phyloP scores from a whole-genome alignment of 2,329 filamentous ascomycete genomes.

The Cercospora sp. region DNA sequence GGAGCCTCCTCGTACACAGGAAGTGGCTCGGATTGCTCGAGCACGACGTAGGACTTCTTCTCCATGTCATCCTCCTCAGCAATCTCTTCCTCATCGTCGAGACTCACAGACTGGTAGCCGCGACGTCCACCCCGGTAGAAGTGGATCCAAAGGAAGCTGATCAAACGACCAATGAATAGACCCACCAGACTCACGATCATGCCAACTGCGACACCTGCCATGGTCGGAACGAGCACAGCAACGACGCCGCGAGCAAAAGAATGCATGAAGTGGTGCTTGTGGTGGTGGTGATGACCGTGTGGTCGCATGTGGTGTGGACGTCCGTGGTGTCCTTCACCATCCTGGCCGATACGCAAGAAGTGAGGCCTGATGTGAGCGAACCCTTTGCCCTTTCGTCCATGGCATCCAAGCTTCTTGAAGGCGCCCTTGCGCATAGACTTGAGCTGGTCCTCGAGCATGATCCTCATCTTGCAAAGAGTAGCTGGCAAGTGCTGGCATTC shows the following conservation, averaged over 20 bases:
- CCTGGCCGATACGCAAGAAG: slow-evolving; percentile 32
- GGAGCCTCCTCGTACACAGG: slow-evolving; percentile 40
- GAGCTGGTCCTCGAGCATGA: slow-evolving; percentile 51
- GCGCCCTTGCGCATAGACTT: slow-evolving; percentile 43
- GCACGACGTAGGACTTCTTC: slow-evolving; percentile 17
- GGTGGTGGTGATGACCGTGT: slow-evolving; percentile 34
- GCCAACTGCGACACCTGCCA: slow-evolving; percentile 68
- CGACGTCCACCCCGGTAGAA: slow-evolving; percentile 51
- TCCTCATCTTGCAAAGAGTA: slow-evolving; percentile 58
- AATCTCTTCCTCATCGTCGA: slow-evolving; percentile 19
- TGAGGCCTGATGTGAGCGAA: slow-evolving; percentile 33
- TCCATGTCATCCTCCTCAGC: slow-evolving; percentile 21
- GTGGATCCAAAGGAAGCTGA: slow-evolving; percentile 60
- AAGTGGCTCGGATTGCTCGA: slow-evolving; percentile 28
- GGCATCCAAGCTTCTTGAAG: slow-evolving; percentile 31
- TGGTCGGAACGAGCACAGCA: slow-evolving; percentile 66
- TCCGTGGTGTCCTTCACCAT: slow-evolving; percentile 23
- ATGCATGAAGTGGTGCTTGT: slow-evolving; percentile 47
- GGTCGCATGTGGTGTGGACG: slow-evolving; percentile 32
- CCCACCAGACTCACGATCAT: slow-evolving; percentile 66
- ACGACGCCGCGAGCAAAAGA: slow-evolving; percentile 55
- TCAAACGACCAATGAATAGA: slow-evolving; percentile 64
- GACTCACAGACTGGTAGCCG: slow-evolving; percentile 35
- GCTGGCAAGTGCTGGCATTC: slow-evolving; percentile 45
- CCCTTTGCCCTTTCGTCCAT: slow-evolving; percentile 31